Conservation (phyloP, 1,284 basidiomycete genomes). For the Moesziomyces globuligerus region DNA sequence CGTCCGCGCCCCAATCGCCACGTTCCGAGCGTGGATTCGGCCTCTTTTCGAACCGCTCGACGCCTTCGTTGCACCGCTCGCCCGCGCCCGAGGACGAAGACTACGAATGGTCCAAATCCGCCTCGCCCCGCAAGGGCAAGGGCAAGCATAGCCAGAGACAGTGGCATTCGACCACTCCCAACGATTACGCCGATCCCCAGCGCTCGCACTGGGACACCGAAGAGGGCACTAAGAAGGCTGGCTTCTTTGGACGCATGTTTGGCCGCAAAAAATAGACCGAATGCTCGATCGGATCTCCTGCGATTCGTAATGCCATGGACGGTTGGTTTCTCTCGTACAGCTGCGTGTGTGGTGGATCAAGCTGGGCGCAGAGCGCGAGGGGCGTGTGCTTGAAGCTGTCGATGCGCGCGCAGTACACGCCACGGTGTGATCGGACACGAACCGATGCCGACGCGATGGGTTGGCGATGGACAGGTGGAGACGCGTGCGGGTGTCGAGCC, state of each 20-base stretch:
- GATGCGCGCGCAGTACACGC: too few species aligned
- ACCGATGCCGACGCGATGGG: too few species aligned
- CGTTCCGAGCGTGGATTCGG: slow-evolving; percentile 10
- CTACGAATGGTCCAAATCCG: slow-evolving; percentile 40
- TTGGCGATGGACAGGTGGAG: too few species aligned
- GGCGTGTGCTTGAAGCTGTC: too few species aligned
- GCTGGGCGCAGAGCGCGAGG: too few species aligned
- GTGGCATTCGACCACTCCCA: slow-evolving; percentile 32
- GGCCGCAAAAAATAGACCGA: slow-evolving; percentile 21
- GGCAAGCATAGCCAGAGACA: slow-evolving; percentile 15
- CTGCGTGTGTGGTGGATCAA: too few species aligned
- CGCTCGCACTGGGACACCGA: slow-evolving; percentile 16
- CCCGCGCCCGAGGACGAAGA: slow-evolving; percentile 42
- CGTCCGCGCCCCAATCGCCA: neutral
- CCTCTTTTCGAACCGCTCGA: slow-evolving; percentile 31
- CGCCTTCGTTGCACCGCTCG: slow-evolving; percentile 24
- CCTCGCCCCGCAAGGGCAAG: too few species aligned
- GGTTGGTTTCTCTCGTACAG: too few species aligned
- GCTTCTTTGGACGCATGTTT: slow-evolving; percentile 40
- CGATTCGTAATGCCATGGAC: too few species aligned
- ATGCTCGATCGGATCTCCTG: too few species aligned
- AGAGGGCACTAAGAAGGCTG: slow-evolving; percentile 10
- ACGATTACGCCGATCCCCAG: slow-evolving; percentile 10
- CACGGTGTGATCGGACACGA: too few species aligned
- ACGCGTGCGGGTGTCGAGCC: too few species aligned